Conservation (phyloP, 225 moss, liverwort and hornwort species). For the Pleurozium schreberi region DNA sequence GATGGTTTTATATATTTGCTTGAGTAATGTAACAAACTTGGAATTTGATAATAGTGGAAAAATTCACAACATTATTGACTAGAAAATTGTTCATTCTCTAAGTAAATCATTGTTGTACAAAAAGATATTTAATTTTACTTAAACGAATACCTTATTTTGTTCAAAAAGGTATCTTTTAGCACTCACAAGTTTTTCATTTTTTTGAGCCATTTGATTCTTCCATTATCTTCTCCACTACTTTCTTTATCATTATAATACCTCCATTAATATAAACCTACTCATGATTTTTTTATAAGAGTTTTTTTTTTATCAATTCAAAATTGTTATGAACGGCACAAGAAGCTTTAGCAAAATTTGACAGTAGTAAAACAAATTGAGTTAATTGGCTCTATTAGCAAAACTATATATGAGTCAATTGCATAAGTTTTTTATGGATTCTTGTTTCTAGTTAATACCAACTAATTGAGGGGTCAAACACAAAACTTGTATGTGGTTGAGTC, state of each 20-base stretch:
- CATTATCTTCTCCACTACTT: neutral
- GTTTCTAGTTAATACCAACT: neutral
- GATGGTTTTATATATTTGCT: neutral
- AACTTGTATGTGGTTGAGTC: rapidly evolving
- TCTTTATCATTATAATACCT: neutral
- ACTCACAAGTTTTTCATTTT: neutral
- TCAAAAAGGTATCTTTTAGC: neutral
- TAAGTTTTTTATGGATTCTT: neutral
- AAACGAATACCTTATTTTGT: neutral
- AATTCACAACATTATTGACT: neutral
- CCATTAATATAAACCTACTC: too few relatives aligned
- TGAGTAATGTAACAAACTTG: rapidly evolving
- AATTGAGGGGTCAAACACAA: rapidly evolving
- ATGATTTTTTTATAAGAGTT: rapidly evolving
- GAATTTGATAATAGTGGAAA: rapidly evolving
- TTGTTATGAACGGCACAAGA: neutral
- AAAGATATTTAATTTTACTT: neutral
- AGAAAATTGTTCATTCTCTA: neutral
- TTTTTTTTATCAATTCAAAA: rapidly evolving
- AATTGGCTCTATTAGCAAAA: neutral
- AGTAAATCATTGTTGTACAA: neutral
- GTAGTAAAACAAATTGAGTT: neutral
- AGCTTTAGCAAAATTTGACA: neutral
- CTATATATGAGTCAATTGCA: neutral
- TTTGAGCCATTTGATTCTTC: neutral